Evolutionary conservation across 108 stramenopile species (phyloP), one percentile per base, ranked within the genome.

Genomic region (Cyclotella baltica): DNA sequence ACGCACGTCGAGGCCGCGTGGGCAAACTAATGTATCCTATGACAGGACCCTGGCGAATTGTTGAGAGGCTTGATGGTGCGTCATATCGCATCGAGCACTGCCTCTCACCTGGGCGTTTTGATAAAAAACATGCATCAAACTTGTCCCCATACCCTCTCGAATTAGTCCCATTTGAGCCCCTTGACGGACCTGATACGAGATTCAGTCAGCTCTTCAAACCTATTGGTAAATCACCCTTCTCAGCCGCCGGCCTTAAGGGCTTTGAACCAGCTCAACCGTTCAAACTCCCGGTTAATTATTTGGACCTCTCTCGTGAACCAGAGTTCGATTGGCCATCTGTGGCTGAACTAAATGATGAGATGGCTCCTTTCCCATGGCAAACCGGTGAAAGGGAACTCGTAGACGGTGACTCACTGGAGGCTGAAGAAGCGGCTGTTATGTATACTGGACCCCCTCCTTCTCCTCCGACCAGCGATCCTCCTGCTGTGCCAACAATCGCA

Each of bases 381-480:
- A 43, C 40, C 13, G 40, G 40, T 6, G 40, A 43, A 13, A 56
- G 8, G 22, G 55, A 56, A 18, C 25, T 16, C 19, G 40, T 43
- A 13, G 40, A 48, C 9, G 46, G 50, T 8, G 67, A 67, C n/a
- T n/a, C n/a, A 48, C 46, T 48, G 2, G 6, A 46, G 16, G 35
- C 4, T 3, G 10, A 22, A 3, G 4, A 40, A 9, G 3, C 13
- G 1, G 46, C 67, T 0, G 46, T 20, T 27, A 16, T 67, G 10
- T 67, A 67, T 27, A 48, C 67, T 5, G 67, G 67, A 48, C 67
- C 67, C 25, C 67, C 67, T 19, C 67, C 67, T 27, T 10, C 67
- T 27, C 10, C 25, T 6, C 46, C 67, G 20, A n/a, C 53, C 22
- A 23, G 6, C 18, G 6, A n/a, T n/a, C 53, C 53, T 22, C 18